A percentile compares a stretch with the other conserved stretches of the same genome.
These are phyloP conservation scores for Lonicera japonica DNA, from an alignment of 129 eudicot species.

Conservation along the genomic window DNA sequence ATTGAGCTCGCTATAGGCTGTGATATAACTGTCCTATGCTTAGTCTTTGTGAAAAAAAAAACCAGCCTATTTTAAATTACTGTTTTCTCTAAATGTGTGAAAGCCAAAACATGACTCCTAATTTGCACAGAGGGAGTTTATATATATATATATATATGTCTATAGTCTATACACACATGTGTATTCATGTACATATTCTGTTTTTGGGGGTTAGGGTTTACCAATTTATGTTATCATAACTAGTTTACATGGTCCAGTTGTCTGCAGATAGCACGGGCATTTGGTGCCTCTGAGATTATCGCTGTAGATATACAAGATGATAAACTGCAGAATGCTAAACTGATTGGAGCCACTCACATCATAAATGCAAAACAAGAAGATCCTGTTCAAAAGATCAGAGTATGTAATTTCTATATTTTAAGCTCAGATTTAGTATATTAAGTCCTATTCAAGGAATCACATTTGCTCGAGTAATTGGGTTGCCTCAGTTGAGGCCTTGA, in stretches of 20 bases:
- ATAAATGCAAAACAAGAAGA: constrained; percentile 78
- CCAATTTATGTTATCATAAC: constrained; percentile 12
- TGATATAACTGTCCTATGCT: too few species aligned
- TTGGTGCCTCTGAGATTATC: constrained; percentile 92
- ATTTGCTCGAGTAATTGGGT: not conserved
- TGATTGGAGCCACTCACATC: constrained; percentile 81
- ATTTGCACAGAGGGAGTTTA: too few species aligned
- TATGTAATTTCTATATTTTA: constrained; percentile 13
- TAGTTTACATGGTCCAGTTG: constrained; percentile 51
- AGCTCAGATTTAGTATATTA: not conserved
- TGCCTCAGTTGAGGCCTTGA: not conserved
- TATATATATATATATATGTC: too few species aligned
- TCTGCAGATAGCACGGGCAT: constrained; percentile 94
- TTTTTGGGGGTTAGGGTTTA: not conserved
- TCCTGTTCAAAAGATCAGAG: constrained; percentile 70
- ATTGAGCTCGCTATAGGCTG: too few species aligned
- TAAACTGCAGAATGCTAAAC: constrained; percentile 78
- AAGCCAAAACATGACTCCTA: too few species aligned
- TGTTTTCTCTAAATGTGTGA: too few species aligned
- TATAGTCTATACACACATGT: not conserved
- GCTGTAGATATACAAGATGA: constrained; percentile 95
- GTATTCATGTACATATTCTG: not conserved
- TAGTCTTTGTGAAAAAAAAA: too few species aligned
- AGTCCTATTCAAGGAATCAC: not conserved
- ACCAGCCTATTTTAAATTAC: too few species aligned